Conservation (phyloP, 306 rosid species). For the Cotoneaster glaucophyllus region DNA sequence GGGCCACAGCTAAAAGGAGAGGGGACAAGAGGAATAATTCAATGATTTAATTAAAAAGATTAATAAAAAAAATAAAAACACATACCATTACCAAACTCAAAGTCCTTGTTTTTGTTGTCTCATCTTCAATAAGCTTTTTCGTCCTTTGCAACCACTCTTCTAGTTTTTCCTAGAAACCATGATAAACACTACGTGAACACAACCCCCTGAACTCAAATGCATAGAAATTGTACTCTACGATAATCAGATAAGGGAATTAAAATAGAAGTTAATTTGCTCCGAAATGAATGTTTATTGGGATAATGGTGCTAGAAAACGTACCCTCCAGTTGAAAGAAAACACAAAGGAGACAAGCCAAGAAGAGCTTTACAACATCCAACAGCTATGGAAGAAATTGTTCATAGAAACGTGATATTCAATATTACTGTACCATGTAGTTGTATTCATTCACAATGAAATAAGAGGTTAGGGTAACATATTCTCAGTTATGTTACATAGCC, state of each 20-base stretch:
- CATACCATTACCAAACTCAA: slow-evolving; percentile 56
- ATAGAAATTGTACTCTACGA: not conserved
- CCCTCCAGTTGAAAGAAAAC: not conserved
- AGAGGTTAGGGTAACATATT: not conserved
- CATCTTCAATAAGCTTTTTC: slow-evolving; percentile 55
- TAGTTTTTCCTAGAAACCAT: slow-evolving; percentile 64
- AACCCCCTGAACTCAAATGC: slow-evolving; percentile 7
- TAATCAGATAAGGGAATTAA: not conserved
- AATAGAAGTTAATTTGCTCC: not conserved
- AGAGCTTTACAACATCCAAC: not conserved
- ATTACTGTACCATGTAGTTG: not conserved
- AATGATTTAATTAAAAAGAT: not conserved
- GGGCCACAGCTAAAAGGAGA: no score
- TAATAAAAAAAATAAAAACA: slow-evolving; percentile 10
- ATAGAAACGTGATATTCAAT: not conserved
- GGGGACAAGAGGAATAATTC: not conserved
- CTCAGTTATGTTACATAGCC: not conserved
- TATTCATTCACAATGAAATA: not conserved
- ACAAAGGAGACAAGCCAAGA: not conserved
- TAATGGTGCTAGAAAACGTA: not conserved
- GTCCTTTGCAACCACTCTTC: slow-evolving; percentile 79
- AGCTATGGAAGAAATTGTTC: not conserved
- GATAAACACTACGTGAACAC: slow-evolving; percentile 12
- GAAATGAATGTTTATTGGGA: not conserved
- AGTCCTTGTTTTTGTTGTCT: slow-evolving; percentile 36